Conservation (phyloP, 2,329 filamentous ascomycete genomes). For the Cercospora janseana region DNA sequence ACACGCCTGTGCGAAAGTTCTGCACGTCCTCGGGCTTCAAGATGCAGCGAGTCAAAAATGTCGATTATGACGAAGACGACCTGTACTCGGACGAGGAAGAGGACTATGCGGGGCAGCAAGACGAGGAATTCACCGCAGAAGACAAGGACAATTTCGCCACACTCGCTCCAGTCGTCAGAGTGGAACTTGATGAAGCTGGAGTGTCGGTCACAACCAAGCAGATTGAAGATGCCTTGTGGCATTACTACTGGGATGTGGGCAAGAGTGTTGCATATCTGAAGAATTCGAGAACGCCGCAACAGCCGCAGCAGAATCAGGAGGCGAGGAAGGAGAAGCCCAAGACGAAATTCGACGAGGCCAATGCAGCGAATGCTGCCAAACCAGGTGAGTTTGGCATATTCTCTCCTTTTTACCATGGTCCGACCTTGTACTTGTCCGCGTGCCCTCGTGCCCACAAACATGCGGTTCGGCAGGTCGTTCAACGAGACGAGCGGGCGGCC, state of each 20-base stretch:
- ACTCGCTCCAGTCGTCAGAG: constrained; percentile 37
- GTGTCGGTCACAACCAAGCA: constrained; percentile 62
- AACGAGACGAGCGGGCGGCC: constrained; percentile 3
- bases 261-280: constrained; percentile 80
- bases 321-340: constrained; percentile 44
- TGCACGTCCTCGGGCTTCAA: constrained; percentile 7
- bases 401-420: constrained; percentile 11
- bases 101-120: constrained; percentile 45
- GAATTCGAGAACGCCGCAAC: constrained; percentile 39
- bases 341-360: constrained; percentile 50
- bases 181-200: constrained; percentile 36
- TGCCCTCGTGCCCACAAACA: not conserved
- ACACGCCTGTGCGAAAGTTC: too few species aligned
- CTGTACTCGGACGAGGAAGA: constrained; percentile 52
- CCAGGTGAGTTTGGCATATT: constrained; percentile 49
- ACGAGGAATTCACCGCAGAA: constrained; percentile 42
- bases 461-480: not conserved
- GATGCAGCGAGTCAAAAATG: constrained; percentile 48
- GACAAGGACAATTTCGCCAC: constrained; percentile 38
- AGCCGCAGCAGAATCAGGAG: constrained; percentile 30
- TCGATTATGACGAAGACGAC: constrained; percentile 53
- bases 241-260: constrained; percentile 91
- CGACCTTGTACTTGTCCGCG: not conserved
- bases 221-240: constrained; percentile 87
- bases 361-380: constrained; percentile 42